Evolutionary conservation across 1,284 basidiomycete genomes (phyloP).

Genomic region (Megacollybia platyphylla): DNA sequence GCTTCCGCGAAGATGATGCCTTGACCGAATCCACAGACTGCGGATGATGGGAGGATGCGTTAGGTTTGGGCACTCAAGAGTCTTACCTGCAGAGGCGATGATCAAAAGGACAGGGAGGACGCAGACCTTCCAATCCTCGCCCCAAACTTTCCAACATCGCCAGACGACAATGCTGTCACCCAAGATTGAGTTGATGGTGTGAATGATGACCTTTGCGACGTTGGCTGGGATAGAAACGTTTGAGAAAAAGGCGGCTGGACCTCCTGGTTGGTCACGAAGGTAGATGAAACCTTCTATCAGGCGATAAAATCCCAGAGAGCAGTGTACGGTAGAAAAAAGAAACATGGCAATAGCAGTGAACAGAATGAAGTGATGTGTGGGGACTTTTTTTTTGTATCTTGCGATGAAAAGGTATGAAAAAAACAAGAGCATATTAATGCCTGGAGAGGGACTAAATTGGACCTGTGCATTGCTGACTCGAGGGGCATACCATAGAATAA

Average conservation of each 20-base stretch:
- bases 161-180: constrained; percentile 25
- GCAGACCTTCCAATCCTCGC: constrained; percentile 18
- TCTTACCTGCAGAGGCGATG: constrained; percentile 19
- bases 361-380: constrained; percentile 17
- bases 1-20: constrained; percentile 20
- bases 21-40: constrained; percentile 23
- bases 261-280: constrained; percentile 17
- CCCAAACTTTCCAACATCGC: constrained; percentile 25
- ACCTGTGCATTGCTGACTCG: background rate
- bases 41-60: background rate
- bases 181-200: constrained; percentile 21
- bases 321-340: constrained; percentile 21
- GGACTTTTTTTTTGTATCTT: constrained; percentile 16
- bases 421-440: constrained; percentile 22
- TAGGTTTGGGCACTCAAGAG: background rate
- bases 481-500: constrained; percentile 7
- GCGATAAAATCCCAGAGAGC: constrained; percentile 23
- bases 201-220: constrained; percentile 24
- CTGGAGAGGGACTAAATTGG: constrained; percentile 8
- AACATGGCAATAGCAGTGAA: constrained; percentile 21
- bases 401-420: constrained; percentile 19
- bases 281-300: constrained; percentile 24
- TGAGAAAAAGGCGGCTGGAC: constrained; percentile 22
- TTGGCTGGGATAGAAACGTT: constrained; percentile 23
- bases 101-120: constrained; percentile 18